phyloP scores from a whole-genome alignment of 495 filamentous ascomycete species.

The Lophiotrema nucula region DNA sequence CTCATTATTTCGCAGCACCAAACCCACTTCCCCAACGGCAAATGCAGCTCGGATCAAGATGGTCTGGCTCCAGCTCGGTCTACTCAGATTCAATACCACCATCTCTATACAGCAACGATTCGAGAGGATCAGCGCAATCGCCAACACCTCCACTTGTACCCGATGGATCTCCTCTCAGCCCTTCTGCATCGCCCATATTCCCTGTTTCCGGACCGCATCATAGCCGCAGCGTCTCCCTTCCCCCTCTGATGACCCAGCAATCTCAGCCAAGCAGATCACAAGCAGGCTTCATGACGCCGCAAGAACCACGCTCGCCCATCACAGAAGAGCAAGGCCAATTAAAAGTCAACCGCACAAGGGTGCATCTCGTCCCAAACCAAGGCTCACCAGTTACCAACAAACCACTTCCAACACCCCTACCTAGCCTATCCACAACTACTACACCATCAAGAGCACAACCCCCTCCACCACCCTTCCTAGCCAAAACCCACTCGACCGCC shows the following conservation, averaged over 20 bases:
- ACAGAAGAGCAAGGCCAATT: neutral
- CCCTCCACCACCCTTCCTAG: neutral
- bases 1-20: slow-evolving; percentile 8
- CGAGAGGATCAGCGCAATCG: slow-evolving; percentile 5
- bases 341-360: slow-evolving; percentile 5
- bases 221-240: neutral
- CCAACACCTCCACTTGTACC: neutral
- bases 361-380: slow-evolving; percentile 2
- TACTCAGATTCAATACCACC: slow-evolving; percentile 25
- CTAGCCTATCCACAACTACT: neutral
- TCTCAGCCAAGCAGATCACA: neutral
- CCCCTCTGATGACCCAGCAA: neutral
- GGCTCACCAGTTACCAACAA: neutral
- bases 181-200: neutral
- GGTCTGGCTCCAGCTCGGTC: slow-evolving; percentile 21
- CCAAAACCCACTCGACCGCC: neutral
- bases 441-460: neutral
- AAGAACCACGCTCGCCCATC: slow-evolving; percentile 10
- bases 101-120: slow-evolving; percentile 30
- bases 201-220: neutral
- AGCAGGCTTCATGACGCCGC: neutral
- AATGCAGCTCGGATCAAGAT: neutral
- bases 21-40: slow-evolving; percentile 7
- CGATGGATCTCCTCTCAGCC: neutral
- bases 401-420: neutral